Percentiles rank a stretch among this genome's conserved stretches.
Conservation (phyloP, 306 rosid genomes). For the Ceratonia siliqua region DNA sequence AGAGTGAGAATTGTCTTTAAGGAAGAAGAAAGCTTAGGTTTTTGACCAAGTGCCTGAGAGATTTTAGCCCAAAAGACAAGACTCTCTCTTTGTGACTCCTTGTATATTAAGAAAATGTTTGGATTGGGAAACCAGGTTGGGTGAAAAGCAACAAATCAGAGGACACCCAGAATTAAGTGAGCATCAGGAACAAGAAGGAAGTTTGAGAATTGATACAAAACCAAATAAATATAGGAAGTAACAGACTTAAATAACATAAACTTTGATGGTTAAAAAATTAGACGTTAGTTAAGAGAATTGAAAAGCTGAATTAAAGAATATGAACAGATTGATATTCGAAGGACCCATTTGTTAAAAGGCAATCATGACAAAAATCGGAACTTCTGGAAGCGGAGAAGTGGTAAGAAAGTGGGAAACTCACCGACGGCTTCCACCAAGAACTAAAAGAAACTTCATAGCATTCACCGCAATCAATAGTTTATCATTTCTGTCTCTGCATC, state of each 20-base stretch:
- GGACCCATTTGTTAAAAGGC: constrained; percentile 8
- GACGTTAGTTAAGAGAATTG: constrained; percentile 17
- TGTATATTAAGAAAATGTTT: constrained; percentile 21
- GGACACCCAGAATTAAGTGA: constrained; percentile 1
- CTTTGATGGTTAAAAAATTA: background rate
- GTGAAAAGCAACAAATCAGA: constrained; percentile 40
- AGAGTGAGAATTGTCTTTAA: constrained; percentile 32
- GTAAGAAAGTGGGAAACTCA: constrained; percentile 31
- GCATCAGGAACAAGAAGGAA: constrained; percentile 9
- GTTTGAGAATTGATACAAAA: constrained; percentile 17
- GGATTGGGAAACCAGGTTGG: constrained; percentile 43
- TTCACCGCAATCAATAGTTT: constrained; percentile 11
- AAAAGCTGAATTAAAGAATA: constrained; percentile 24
- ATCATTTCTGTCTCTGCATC: background rate
- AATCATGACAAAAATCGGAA: background rate
- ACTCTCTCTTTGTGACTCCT: constrained; percentile 32
- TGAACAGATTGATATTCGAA: constrained; percentile 19
- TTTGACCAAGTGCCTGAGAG: constrained; percentile 38
- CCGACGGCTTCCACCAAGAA: constrained; percentile 29
- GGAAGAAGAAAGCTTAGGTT: constrained; percentile 31
- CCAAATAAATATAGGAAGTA: constrained; percentile 14
- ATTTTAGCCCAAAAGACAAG: constrained; percentile 34
- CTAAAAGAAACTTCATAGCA: constrained; percentile 33
- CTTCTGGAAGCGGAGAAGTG: constrained; percentile 44
- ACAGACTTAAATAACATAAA: background rate